phyloP scores from a whole-genome alignment of 2,329 filamentous ascomycete species.

The Penicillium griseofulvum region DNA sequence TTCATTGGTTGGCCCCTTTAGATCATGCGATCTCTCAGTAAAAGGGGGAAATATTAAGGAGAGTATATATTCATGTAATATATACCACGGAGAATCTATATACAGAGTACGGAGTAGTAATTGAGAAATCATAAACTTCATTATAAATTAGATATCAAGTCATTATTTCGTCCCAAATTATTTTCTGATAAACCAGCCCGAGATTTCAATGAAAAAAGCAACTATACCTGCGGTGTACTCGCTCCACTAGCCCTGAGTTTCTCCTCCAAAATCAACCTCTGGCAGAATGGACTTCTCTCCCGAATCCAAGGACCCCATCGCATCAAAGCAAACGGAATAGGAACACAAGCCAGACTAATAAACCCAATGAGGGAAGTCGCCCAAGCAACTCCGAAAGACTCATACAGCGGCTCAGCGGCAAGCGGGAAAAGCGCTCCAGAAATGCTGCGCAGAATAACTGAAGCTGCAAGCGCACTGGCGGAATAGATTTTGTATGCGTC shows the following conservation, averaged over 20 bases:
- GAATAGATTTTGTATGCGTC: slow-evolving; percentile 68
- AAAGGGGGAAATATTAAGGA: neutral
- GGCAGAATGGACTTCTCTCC: slow-evolving; percentile 32
- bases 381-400: slow-evolving; percentile 40
- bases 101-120: too few species aligned
- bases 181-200: neutral
- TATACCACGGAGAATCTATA: too few species aligned
- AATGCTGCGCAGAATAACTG: slow-evolving; percentile 50
- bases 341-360: slow-evolving; percentile 36
- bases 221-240: slow-evolving; percentile 15
- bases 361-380: slow-evolving; percentile 44
- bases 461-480: slow-evolving; percentile 55
- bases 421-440: slow-evolving; percentile 59
- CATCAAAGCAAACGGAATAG: slow-evolving; percentile 43
- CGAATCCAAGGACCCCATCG: slow-evolving; percentile 29
- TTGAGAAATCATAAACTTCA: neutral
- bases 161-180: neutral
- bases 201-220: neutral
- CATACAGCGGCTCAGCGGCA: slow-evolving; percentile 40
- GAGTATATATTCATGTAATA: too few species aligned
- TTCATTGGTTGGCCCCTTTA: neutral
- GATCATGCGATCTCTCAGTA: neutral
- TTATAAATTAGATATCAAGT: neutral
- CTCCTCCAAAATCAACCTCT: slow-evolving; percentile 27
- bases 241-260: slow-evolving; percentile 13